Conservation (phyloP, 495 filamentous ascomycete species). For the Lophiotrema nucula region DNA sequence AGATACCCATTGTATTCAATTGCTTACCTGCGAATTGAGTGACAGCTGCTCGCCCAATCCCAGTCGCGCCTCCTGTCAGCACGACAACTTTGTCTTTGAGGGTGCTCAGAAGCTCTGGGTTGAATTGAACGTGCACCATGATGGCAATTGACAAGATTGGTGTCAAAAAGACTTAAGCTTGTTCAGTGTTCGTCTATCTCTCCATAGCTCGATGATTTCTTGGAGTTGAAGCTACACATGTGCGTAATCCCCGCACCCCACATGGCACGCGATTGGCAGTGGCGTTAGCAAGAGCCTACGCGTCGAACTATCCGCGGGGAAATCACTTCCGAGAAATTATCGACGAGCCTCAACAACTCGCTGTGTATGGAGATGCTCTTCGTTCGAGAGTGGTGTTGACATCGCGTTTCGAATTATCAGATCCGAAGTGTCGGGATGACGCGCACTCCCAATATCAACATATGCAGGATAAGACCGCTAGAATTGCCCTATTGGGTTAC, state of each 20-base stretch:
- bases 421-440: too few relatives aligned
- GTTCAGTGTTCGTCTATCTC: too few relatives aligned
- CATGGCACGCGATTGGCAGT: conserved; percentile 12
- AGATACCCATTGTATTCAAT: background rate
- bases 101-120: conserved; percentile 12
- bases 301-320: conserved; percentile 16
- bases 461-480: too few relatives aligned
- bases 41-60: conserved; percentile 41
- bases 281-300: conserved; percentile 4
- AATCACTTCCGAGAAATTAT: background rate
- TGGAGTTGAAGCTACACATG: background rate
- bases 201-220: too few relatives aligned
- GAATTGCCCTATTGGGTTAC: too few relatives aligned
- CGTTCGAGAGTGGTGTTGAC: too few relatives aligned
- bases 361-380: too few relatives aligned
- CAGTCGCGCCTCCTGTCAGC: conserved; percentile 44
- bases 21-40: conserved; percentile 38
- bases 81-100: conserved; percentile 43
- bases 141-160: conserved; percentile 2
- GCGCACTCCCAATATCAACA: too few relatives aligned
- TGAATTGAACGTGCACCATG: conserved; percentile 27
- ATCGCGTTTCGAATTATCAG: too few relatives aligned
- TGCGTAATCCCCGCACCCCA: conserved; percentile 16
- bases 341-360: background rate
- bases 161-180: too few relatives aligned